Evolutionary conservation across 257 asterid genomes (phyloP).

Genomic region (Scutellaria baicalensis): DNA sequence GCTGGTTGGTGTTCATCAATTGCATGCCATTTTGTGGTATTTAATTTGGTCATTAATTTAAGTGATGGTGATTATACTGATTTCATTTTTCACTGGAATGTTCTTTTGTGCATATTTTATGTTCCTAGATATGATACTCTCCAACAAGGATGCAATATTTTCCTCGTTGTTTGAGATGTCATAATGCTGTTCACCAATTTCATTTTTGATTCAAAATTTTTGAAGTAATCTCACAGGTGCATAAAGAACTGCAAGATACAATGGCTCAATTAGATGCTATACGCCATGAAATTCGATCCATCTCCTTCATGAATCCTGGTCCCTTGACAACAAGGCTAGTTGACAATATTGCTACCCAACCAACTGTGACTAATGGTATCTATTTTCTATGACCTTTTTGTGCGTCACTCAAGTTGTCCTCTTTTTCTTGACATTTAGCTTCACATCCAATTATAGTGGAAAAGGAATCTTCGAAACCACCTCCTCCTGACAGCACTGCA

Average conservation of each 20-base stretch:
- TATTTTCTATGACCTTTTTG: not conserved
- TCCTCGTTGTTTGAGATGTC: not conserved
- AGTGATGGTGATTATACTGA: not conserved
- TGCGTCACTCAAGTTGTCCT: not conserved
- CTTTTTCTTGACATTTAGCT: conserved; percentile 6
- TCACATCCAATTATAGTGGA: conserved; percentile 20
- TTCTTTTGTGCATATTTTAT: not conserved
- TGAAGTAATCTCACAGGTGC: conserved; percentile 43
- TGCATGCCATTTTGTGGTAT: not conserved
- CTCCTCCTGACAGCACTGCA: conserved; percentile 24
- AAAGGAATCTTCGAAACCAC: conserved; percentile 21
- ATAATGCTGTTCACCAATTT: not conserved
- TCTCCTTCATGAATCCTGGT: conserved; percentile 76
- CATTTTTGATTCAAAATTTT: not conserved
- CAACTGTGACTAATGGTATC: conserved; percentile 33
- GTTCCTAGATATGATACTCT: not conserved
- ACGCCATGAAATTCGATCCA: conserved; percentile 65
- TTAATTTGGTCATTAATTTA: not conserved
- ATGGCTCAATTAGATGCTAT: conserved; percentile 85
- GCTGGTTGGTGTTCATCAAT: not conserved
- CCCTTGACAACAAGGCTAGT: conserved; percentile 59
- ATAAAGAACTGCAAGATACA: conserved; percentile 85
- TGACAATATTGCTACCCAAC: conserved; percentile 43
- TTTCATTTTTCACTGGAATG: not conserved
- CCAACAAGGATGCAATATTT: not conserved